Evolutionary conservation across 805 yeast species (phyloP).

Genomic region (Millerozyma acaciae): DNA sequence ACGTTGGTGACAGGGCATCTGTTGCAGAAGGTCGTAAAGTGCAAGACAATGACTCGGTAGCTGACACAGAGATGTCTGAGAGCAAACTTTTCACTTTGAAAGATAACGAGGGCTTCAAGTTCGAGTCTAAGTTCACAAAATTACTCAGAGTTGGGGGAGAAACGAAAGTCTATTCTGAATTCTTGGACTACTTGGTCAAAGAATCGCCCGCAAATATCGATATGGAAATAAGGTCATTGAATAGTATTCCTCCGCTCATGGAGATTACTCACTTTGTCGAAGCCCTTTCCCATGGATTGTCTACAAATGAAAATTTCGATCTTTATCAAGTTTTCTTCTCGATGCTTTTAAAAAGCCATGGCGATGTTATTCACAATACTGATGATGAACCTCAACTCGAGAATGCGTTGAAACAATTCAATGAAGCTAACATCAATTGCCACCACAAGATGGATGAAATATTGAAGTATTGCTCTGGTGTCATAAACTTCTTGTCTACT

Average conservation of each 20-base stretch:
- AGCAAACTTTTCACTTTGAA: conserved; percentile 32
- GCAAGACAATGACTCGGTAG: conserved; percentile 9
- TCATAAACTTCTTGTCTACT: conserved; percentile 55
- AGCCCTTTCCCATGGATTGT: conserved; percentile 63
- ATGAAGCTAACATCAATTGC: conserved; percentile 33
- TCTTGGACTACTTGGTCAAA: conserved; percentile 51
- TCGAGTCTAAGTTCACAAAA: conserved; percentile 73
- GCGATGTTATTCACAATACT: conserved; percentile 61
- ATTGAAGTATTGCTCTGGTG: conserved; percentile 78
- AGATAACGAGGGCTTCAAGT: conserved; percentile 35
- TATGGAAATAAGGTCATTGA: conserved; percentile 79
- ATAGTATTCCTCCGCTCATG: conserved; percentile 56
- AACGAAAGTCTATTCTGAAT: conserved; percentile 38
- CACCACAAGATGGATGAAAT: conserved; percentile 58
- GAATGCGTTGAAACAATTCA: conserved; percentile 49
- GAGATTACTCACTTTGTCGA: conserved; percentile 65
- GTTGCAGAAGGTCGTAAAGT: conserved; percentile 39
- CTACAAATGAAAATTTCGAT: conserved; percentile 61
- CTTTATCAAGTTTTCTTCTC: conserved; percentile 76
- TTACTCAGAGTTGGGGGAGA: conserved; percentile 52
- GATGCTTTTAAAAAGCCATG: conserved; percentile 72
- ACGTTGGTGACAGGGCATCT: conserved; percentile 67
- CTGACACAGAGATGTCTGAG: conserved; percentile 17
- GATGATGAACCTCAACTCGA: conserved; percentile 35
- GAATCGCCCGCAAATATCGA: conserved; percentile 79